phyloP scores from a whole-genome alignment of 2,329 filamentous ascomycete genomes.

The Paraphaeosphaeria sporulosa region DNA sequence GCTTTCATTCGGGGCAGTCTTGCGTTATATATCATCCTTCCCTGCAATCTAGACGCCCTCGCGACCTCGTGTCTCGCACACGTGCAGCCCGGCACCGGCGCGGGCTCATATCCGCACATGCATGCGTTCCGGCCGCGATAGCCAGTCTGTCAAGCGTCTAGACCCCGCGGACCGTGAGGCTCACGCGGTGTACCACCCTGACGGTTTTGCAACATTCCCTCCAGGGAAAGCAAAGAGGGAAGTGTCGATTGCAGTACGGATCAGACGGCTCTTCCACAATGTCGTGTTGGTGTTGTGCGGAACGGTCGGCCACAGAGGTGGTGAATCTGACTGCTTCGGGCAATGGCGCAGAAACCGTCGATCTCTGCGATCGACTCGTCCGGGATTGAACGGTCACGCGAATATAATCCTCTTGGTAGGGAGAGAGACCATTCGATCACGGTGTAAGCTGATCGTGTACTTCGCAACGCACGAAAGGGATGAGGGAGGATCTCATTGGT shows the following conservation, averaged over 20 bases:
- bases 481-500: too few species aligned
- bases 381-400: not conserved
- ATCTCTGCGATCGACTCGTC: not conserved
- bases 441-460: too few species aligned
- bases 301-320: constrained; percentile 2
- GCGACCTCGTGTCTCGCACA: not conserved
- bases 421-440: not conserved
- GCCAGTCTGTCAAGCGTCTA: constrained; percentile 9
- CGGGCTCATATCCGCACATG: not conserved
- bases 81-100: not conserved
- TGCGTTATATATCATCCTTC: not conserved
- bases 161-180: constrained; percentile 8
- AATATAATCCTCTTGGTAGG: not conserved
- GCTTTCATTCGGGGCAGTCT: not conserved
- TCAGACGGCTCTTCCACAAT: constrained; percentile 11
- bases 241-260: constrained; percentile 18
- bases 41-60: not conserved
- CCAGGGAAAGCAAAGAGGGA: constrained; percentile 4
- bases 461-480: too few species aligned
- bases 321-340: not conserved
- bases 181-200: constrained; percentile 3
- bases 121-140: constrained; percentile 8
- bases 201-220: constrained; percentile 7
- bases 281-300: not conserved
- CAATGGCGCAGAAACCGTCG: not conserved